Conservation (phyloP, 1,139 yeast genomes). For the Yamadazyma dendronema region DNA sequence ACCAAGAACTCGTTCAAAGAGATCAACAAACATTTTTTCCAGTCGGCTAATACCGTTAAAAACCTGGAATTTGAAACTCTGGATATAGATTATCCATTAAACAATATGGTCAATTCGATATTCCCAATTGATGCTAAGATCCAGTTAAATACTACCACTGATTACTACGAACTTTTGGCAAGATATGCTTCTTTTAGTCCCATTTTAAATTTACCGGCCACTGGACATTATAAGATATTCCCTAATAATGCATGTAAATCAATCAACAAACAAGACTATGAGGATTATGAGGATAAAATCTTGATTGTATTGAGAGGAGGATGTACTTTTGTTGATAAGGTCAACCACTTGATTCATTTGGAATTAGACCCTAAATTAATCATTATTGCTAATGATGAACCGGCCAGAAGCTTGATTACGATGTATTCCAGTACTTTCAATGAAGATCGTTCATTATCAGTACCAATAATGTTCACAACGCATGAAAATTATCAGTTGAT, state of each 20-base stretch:
- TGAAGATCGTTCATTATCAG: slow-evolving; percentile 31
- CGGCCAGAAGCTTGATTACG: slow-evolving; percentile 37
- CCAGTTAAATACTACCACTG: slow-evolving; percentile 25
- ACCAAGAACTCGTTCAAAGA: slow-evolving; percentile 28
- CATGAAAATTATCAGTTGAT: slow-evolving; percentile 35
- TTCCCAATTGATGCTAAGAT: slow-evolving; percentile 43
- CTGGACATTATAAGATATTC: slow-evolving; percentile 26
- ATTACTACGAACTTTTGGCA: slow-evolving; percentile 25
- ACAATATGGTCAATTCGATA: slow-evolving; percentile 37
- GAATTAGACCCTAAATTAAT: slow-evolving; percentile 32
- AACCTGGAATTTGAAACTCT: background rate
- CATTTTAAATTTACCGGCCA: slow-evolving; percentile 24
- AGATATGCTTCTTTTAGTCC: slow-evolving; percentile 48
- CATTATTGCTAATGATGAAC: slow-evolving; percentile 43
- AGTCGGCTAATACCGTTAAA: background rate
- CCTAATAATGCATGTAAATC: slow-evolving; percentile 31
- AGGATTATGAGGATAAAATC: slow-evolving; percentile 23
- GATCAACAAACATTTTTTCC: slow-evolving; percentile 19
- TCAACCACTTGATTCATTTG: slow-evolving; percentile 28
- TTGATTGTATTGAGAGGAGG: slow-evolving; percentile 39
- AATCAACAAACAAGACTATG: slow-evolving; percentile 12
- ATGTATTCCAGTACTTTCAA: slow-evolving; percentile 44
- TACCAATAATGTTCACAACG: slow-evolving; percentile 41
- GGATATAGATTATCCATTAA: slow-evolving; percentile 39
- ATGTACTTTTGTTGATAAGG: slow-evolving; percentile 45